Evolutionary conservation across 176 grass and related monocot genomes (phyloP).

Genomic region (Ampelocalamus luodianensis): DNA sequence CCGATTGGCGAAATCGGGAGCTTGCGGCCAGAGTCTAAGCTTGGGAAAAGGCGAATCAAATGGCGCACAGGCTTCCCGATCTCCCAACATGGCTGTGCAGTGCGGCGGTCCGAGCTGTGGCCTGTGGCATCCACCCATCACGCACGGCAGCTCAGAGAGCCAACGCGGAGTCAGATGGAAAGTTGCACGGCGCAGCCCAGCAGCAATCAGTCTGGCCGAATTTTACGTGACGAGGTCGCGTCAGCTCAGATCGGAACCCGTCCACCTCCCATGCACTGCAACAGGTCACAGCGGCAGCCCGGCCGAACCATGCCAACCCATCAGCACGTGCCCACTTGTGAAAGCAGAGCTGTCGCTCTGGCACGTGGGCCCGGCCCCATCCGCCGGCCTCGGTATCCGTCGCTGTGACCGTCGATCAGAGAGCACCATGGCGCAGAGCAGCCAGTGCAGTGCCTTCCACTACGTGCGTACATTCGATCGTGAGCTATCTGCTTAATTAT

Average conservation of each 20-base stretch:
- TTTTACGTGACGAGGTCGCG: too few species aligned
- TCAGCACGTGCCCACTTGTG: not conserved
- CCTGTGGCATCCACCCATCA: not conserved
- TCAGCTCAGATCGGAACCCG: not conserved
- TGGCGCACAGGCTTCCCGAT: not conserved
- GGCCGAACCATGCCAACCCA: constrained; percentile 10
- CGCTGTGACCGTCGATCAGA: not conserved
- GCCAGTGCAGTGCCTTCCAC: not conserved
- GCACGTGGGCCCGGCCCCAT: not conserved
- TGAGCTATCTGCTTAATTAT: not conserved
- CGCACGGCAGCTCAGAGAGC: not conserved
- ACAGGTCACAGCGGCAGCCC: not conserved
- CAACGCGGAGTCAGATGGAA: not conserved
- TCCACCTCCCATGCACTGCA: not conserved
- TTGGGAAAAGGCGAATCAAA: not conserved
- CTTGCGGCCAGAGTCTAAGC: not conserved
- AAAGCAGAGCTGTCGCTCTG: not conserved
- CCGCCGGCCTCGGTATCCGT: not conserved
- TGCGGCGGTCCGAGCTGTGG: not conserved
- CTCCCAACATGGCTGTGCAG: not conserved
- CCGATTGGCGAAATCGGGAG: not conserved
- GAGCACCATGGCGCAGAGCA: not conserved
- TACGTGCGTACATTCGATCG: not conserved
- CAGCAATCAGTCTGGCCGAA: not conserved
- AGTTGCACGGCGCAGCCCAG: not conserved